A percentile compares a stretch with the other conserved stretches of the same genome.
Conservation (phyloP, 148 eudicot genomes). For the Hydrangea macrophylla region DNA sequence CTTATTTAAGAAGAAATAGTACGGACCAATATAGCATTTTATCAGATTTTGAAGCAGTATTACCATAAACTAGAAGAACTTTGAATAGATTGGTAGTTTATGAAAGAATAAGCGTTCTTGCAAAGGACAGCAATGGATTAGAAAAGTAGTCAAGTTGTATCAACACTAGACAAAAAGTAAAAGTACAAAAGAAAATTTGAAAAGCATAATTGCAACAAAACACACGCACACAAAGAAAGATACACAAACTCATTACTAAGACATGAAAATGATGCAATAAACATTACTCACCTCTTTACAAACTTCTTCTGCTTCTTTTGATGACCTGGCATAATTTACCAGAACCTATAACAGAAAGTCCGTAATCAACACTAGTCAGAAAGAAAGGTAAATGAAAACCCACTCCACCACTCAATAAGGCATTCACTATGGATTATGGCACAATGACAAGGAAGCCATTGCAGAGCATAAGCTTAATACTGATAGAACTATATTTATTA, state of each 20-base stretch:
- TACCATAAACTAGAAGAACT: no score
- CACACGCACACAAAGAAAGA: background rate
- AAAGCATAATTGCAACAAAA: background rate
- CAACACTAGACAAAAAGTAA: background rate
- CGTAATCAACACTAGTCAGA: conserved; percentile 1
- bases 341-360: conserved; percentile 54
- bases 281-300: conserved; percentile 43
- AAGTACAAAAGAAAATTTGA: background rate
- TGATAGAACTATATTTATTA: background rate
- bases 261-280: background rate
- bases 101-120: no score
- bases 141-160: background rate
- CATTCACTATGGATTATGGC: background rate
- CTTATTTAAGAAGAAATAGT: no score
- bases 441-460: background rate
- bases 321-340: conserved; percentile 63
- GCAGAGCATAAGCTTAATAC: background rate
- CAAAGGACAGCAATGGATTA: no score
- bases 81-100: no score
- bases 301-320: conserved; percentile 60
- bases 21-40: no score
- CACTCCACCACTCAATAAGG: background rate
- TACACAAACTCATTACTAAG: background rate
- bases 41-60: no score
- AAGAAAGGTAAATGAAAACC: background rate